Percentiles rank a stretch among this genome's conserved stretches.
These are phyloP conservation scores for Diplodia seriata DNA, from an alignment of 2,329 filamentous ascomycete genomes.

Conservation along the genomic window DNA sequence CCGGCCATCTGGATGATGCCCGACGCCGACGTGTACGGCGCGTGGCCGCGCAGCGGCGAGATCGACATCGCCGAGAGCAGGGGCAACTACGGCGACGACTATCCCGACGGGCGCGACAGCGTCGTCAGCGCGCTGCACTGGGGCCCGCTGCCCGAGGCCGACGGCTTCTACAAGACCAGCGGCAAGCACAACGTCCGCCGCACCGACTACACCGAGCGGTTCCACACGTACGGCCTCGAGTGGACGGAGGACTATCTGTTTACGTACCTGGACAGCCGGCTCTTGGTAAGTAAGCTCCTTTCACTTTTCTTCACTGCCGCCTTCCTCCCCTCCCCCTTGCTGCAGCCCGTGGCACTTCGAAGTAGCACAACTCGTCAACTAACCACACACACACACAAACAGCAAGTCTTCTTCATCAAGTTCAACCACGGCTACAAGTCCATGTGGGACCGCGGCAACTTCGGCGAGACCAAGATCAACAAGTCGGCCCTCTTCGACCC, in stretches of 20 bases:
- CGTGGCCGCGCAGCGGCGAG: slow-evolving; percentile 61
- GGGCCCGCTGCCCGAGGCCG: slow-evolving; percentile 45
- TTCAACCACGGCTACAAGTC: slow-evolving; percentile 39
- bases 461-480: slow-evolving; percentile 45
- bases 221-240: slow-evolving; percentile 62
- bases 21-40: slow-evolving; percentile 41
- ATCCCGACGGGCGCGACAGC: slow-evolving; percentile 52
- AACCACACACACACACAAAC: neutral
- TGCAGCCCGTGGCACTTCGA: neutral
- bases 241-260: slow-evolving; percentile 62
- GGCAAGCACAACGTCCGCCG: slow-evolving; percentile 33
- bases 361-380: neutral
- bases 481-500: slow-evolving; percentile 48
- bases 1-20: slow-evolving; percentile 33
- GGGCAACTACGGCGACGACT: slow-evolving; percentile 54
- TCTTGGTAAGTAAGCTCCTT: slow-evolving; percentile 36
- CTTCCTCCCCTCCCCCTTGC: neutral
- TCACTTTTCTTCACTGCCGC: neutral
- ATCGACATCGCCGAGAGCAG: slow-evolving; percentile 61
- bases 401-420: slow-evolving; percentile 34
- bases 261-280: slow-evolving; percentile 59
- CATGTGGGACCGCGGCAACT: slow-evolving; percentile 50
- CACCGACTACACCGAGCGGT: slow-evolving; percentile 47
- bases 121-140: slow-evolving; percentile 57
- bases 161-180: slow-evolving; percentile 44